Evolutionary conservation across 1,139 yeast species (phyloP).

Genomic region (Hemisphaericaspora lyxosophila): DNA sequence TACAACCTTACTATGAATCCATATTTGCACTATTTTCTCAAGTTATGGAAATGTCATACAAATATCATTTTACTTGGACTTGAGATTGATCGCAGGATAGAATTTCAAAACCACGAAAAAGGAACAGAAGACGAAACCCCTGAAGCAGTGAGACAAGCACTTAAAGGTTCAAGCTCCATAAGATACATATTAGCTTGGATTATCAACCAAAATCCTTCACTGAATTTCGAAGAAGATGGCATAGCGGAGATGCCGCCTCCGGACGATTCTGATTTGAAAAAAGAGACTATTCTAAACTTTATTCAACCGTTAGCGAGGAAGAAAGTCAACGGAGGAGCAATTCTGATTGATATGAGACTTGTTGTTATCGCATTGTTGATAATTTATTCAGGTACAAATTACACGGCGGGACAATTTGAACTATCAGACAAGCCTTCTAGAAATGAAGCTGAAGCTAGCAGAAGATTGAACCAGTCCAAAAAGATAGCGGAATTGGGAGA

Average conservation of each 20-base stretch:
- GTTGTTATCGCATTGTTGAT: slow-evolving; percentile 30
- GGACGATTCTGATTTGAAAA: slow-evolving; percentile 51
- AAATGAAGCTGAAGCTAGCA: slow-evolving; percentile 18
- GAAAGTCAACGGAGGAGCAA: slow-evolving; percentile 54
- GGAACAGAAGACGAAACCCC: slow-evolving; percentile 43
- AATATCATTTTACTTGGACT: slow-evolving; percentile 55
- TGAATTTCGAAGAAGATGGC: slow-evolving; percentile 19
- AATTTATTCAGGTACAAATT: slow-evolving; percentile 25
- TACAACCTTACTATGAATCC: slow-evolving; percentile 56
- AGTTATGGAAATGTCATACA: slow-evolving; percentile 66
- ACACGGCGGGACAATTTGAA: slow-evolving; percentile 17
- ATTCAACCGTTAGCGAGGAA: slow-evolving; percentile 63
- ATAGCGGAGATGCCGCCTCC: slow-evolving; percentile 19
- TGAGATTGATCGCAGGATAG: slow-evolving; percentile 63
- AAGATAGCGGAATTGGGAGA: slow-evolving; percentile 48
- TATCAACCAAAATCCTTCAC: slow-evolving; percentile 47
- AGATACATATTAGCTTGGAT: slow-evolving; percentile 61
- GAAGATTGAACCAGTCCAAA: slow-evolving; percentile 24
- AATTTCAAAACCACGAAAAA: slow-evolving; percentile 40
- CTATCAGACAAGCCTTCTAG: slow-evolving; percentile 13
- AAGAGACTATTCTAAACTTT: slow-evolving; percentile 54
- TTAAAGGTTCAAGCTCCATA: slow-evolving; percentile 64
- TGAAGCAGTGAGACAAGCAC: slow-evolving; percentile 46
- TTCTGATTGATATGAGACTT: slow-evolving; percentile 53
- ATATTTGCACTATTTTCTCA: slow-evolving; percentile 53